Evolutionary conservation across 306 rosid species (phyloP).

Genomic region (Gynostemma pentaphyllum): DNA sequence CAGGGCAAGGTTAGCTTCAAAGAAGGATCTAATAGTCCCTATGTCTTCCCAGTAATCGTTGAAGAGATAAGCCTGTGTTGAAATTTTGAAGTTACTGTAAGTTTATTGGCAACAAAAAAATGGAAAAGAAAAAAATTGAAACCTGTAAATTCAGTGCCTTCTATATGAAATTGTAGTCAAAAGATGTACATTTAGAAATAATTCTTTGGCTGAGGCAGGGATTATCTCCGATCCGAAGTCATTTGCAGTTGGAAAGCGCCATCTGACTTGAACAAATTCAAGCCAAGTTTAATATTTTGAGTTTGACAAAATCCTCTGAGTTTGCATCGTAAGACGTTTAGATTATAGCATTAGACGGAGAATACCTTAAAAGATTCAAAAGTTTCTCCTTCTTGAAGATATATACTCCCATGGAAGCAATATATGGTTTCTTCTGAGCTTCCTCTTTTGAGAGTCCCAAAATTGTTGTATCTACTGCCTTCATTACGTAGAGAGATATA

Average conservation of each 20-base stretch:
- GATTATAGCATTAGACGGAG: slow-evolving; percentile 3
- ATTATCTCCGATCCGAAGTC: slow-evolving; percentile 98
- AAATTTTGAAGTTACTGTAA: neutral
- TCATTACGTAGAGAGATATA: slow-evolving; percentile 2
- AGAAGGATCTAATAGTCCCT: slow-evolving; percentile 93
- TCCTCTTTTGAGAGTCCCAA: slow-evolving; percentile 77
- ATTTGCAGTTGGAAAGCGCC: slow-evolving; percentile 97
- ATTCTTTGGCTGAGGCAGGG: slow-evolving; percentile 87
- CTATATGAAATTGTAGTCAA: neutral
- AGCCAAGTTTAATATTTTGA: slow-evolving; percentile 11
- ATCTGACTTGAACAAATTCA: slow-evolving; percentile 39
- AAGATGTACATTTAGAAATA: slow-evolving; percentile 51
- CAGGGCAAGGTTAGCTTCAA: slow-evolving; percentile 87
- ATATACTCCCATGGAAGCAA: slow-evolving; percentile 99
- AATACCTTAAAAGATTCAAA: slow-evolving; percentile 75
- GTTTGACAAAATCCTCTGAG: neutral
- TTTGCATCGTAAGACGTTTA: slow-evolving; percentile 8
- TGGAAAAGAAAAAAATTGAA: neutral
- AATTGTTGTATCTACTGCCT: slow-evolving; percentile 88
- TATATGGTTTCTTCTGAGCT: slow-evolving; percentile 74
- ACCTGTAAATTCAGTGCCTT: neutral
- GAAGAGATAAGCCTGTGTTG: slow-evolving; percentile 82
- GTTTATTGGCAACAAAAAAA: neutral
- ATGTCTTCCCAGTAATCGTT: slow-evolving; percentile 98
- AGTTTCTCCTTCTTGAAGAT: slow-evolving; percentile 96